Conservation (phyloP, 306 rosid species). For the Dalbergia oliveri region DNA sequence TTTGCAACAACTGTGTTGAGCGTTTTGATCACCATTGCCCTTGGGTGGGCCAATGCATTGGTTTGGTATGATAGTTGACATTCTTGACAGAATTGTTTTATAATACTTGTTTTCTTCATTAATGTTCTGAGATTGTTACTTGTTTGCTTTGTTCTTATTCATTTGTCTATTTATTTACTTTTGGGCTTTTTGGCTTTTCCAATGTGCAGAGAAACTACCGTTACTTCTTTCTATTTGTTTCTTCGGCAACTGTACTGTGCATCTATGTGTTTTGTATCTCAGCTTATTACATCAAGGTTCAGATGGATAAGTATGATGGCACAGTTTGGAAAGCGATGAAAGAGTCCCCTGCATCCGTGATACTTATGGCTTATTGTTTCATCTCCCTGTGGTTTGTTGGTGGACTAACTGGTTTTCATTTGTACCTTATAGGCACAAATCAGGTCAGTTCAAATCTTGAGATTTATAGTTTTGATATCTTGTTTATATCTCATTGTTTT, state of each 20-base stretch:
- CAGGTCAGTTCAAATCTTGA: conserved; percentile 69
- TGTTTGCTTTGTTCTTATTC: conserved; percentile 41
- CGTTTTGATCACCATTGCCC: conserved; percentile 99
- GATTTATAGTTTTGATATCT: conserved; percentile 43
- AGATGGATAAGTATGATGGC: conserved; percentile 69
- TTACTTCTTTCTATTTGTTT: conserved; percentile 86
- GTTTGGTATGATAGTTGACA: conserved; percentile 71
- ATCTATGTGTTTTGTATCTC: conserved; percentile 82
- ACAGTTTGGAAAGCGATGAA: conserved; percentile 90
- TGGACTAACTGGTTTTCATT: conserved; percentile 92
- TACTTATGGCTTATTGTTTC: conserved; percentile 85
- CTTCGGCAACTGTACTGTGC: conserved; percentile 91
- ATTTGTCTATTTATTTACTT: conserved; percentile 27
- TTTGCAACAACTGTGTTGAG: conserved; percentile 96
- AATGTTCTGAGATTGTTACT: conserved; percentile 35
- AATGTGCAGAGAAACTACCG: conserved; percentile 88
- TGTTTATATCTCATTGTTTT: conserved; percentile 25
- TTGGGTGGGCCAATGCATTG: conserved; percentile 99
- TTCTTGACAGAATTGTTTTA: conserved; percentile 3
- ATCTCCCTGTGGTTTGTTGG: conserved; percentile 94
- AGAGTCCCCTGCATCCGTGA: conserved; percentile 89
- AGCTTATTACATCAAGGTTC: conserved; percentile 83
- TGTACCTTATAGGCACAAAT: conserved; percentile 87
- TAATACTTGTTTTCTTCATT: conserved; percentile 29
- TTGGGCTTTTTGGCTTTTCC: conserved; percentile 3